Percentiles rank a stretch among this genome's conserved stretches.
Conservation (phyloP, 2,329 filamentous ascomycete genomes). For the Madurella fahalii region DNA sequence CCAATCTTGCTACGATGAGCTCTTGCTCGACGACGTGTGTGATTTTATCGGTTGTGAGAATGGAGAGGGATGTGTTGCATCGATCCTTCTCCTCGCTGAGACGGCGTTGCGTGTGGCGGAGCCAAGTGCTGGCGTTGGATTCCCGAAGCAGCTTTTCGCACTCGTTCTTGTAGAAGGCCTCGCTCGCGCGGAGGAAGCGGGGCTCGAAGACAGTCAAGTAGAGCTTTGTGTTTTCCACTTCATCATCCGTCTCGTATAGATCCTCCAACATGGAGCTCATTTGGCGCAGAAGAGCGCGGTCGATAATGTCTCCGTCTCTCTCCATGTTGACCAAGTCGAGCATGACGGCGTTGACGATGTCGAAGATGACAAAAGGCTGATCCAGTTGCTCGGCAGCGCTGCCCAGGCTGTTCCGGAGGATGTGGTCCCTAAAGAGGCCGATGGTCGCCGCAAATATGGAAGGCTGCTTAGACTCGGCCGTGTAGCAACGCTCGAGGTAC, state of each 20-base stretch:
- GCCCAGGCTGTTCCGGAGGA: constrained; percentile 61
- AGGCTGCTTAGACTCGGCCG: constrained; percentile 63
- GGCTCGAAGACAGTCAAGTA: constrained; percentile 82
- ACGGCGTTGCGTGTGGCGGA: constrained; percentile 68
- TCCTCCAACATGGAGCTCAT: constrained; percentile 87
- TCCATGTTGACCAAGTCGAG: constrained; percentile 93
- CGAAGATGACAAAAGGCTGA: constrained; percentile 52
- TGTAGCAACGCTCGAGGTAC: constrained; percentile 91
- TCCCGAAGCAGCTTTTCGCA: constrained; percentile 70
- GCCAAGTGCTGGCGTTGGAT: constrained; percentile 76
- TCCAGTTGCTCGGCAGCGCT: constrained; percentile 35
- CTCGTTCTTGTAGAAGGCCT: constrained; percentile 70
- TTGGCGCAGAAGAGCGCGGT: constrained; percentile 74
- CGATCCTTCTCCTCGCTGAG: constrained; percentile 77
- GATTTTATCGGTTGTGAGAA: constrained; percentile 68
- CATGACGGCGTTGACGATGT: constrained; percentile 75
- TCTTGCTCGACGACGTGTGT: constrained; percentile 73
- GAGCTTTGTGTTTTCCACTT: constrained; percentile 73
- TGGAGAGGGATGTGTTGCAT: constrained; percentile 76
- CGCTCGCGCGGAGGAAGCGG: constrained; percentile 67
- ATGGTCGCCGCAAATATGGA: constrained; percentile 84
- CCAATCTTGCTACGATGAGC: constrained; percentile 71
- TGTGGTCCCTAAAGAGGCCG: constrained; percentile 80
- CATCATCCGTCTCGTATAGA: constrained; percentile 76
- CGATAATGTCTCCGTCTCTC: constrained; percentile 81